These are phyloP conservation scores for Dillenia turbinata DNA, from an alignment of 164 flowering plant genomes.

Conservation along the genomic window DNA sequence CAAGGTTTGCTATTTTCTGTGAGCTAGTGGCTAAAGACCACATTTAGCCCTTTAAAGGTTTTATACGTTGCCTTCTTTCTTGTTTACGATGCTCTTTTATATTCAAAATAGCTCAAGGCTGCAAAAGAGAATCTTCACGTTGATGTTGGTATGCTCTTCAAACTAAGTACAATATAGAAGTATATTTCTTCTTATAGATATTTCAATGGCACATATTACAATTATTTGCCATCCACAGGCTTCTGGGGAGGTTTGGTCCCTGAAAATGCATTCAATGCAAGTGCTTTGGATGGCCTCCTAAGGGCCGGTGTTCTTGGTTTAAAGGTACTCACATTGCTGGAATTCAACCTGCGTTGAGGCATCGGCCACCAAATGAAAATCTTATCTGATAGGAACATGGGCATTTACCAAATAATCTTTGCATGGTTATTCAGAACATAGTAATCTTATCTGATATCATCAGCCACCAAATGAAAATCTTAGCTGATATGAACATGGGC, in stretches of 20 bases:
- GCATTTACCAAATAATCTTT: too few relatives aligned
- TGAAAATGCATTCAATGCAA: slow-evolving; percentile 83
- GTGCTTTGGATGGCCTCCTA: slow-evolving; percentile 65
- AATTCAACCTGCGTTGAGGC: too few relatives aligned
- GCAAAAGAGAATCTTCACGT: slow-evolving; percentile 63
- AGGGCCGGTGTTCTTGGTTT: slow-evolving; percentile 91
- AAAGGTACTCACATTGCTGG: slow-evolving; percentile 46
- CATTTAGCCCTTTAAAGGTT: not conserved
- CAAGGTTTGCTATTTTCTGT: slow-evolving; percentile 49
- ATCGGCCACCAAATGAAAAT: too few relatives aligned
- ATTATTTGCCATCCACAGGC: slow-evolving; percentile 40
- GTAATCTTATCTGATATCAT: too few relatives aligned
- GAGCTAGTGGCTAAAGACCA: not conserved
- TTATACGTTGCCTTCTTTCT: not conserved
- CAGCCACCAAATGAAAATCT: too few relatives aligned
- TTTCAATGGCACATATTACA: not conserved
- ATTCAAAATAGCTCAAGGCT: slow-evolving; percentile 52
- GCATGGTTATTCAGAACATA: too few relatives aligned
- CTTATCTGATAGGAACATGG: too few relatives aligned
- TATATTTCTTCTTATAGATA: too few relatives aligned
- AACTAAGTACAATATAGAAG: not conserved
- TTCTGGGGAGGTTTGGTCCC: slow-evolving; percentile 99
- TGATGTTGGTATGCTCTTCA: slow-evolving; percentile 76
- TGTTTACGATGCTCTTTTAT: slow-evolving; percentile 1
- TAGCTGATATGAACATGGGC: too few relatives aligned